A percentile compares a stretch with the other conserved stretches of the same genome.
Conservation (phyloP, 23 red algal genomes). For the Agarophyton chilense region DNA sequence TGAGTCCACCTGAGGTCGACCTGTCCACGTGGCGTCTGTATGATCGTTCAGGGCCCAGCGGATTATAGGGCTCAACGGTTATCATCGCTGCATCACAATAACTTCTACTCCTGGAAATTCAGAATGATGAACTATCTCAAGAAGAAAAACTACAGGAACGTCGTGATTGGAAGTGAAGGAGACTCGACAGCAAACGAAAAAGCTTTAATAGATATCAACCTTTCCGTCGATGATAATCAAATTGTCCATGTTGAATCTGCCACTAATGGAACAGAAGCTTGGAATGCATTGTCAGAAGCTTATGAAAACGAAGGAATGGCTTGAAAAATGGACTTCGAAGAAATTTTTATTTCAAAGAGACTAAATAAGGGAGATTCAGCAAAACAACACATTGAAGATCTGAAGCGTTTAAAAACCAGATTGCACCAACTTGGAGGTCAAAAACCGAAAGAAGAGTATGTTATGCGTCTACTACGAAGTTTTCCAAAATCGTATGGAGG, state of each 20-base stretch:
- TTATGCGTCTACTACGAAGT: background rate
- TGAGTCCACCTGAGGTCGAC: no score
- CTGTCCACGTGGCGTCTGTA: no score
- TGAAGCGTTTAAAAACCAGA: background rate
- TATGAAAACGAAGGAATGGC: background rate
- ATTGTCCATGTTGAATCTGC: no score
- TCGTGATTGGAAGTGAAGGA: background rate
- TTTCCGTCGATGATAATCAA: constrained; percentile 1
- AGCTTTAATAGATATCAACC: background rate
- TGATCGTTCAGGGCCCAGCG: no score
- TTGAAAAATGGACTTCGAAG: background rate
- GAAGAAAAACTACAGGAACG: background rate
- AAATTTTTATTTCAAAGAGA: background rate
- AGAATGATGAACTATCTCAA: background rate
- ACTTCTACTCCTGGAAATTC: constrained; percentile 2
- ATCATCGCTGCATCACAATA: no score
- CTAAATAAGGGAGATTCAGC: background rate
- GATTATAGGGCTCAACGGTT: no score
- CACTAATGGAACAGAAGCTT: background rate
- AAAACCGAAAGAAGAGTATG: background rate
- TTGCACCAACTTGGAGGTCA: background rate
- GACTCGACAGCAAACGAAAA: background rate
- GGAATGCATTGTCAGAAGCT: background rate
- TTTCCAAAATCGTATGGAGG: background rate
- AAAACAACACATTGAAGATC: background rate